Base-by-base conservation (phyloP, 306 rosid genomes). In the Prunus padus region DNA sequence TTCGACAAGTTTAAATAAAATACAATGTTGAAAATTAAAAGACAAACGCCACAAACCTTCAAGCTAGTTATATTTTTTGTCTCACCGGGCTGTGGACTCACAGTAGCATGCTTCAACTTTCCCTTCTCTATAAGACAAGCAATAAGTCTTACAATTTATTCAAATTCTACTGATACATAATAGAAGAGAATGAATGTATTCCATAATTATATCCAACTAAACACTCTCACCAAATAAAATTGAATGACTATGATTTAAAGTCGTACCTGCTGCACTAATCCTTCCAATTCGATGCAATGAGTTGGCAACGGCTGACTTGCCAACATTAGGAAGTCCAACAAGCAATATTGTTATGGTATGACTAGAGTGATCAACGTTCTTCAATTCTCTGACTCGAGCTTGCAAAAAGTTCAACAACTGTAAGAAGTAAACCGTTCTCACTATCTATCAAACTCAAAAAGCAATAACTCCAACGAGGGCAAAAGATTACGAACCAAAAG, bases 321-420 rank as follows among this genome's bases (percentile, higher is more conserved):
- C 97, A 76, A 91, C 97, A 86, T 91, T 94, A 57, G 97, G 97
- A 84, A 89, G 86, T 77, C 97, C 94, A 84, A 87, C 82, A 30
- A 94, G 83, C 88, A 94, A 81, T 73, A 88, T 78, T 42, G 96
- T 87, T 19, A 93, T 87, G 50, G 97, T 88, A 81, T 80, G 75
- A 68, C 65, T 86, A 72, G 76, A 62, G 67, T 78, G 82, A 76
- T 85, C 85, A 52, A 70, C 63, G 76, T 74, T 81, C 82, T 75
- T 85, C 77, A 94, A 60, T 72, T 86, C 81, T 82, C 95, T 86
- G 59, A 88, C 89, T 74, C 45, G 87, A 59, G 90, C 76, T 82
- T 86, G 97, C 76, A 91, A 79, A 82, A 91, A 87, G 86, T 81
- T 91, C 69, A 94, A 82, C 67, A 91, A 84, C 98, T 94, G 83